Evolutionary conservation across 768 basidiomycete genomes (phyloP).

Genomic region (Daedaleopsis nitida): DNA sequence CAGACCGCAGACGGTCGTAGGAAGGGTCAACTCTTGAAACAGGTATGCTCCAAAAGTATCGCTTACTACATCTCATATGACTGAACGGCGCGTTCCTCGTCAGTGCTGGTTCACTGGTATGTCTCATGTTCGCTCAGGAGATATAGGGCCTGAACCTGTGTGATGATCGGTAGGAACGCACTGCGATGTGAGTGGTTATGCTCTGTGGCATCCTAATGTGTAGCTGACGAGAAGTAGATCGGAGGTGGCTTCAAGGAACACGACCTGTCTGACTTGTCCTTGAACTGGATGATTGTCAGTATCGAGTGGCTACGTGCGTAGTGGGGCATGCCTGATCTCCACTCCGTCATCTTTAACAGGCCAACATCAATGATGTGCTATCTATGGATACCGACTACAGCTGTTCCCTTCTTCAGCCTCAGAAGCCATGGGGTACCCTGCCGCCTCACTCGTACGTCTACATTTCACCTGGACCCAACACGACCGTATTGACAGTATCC

Average conservation of each 20-base stretch:
- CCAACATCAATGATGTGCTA: conserved; percentile 56
- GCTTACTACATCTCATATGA: not conserved
- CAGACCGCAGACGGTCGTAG: conserved; percentile 52
- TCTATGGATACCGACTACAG: conserved; percentile 60
- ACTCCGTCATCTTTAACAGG: conserved; percentile 35
- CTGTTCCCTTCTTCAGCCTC: conserved; percentile 49
- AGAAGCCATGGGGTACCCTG: conserved; percentile 61
- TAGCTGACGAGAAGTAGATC: conserved; percentile 42
- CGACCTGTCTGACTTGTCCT: conserved; percentile 65
- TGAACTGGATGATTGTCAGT: conserved; percentile 67
- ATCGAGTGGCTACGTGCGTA: no score
- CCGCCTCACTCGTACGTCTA: conserved; percentile 60
- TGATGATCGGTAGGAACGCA: conserved; percentile 25
- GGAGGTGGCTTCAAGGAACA: conserved; percentile 72
- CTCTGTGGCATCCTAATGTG: no score
- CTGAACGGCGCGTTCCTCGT: not conserved
- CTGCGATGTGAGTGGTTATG: conserved; percentile 29
- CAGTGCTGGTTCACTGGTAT: conserved; percentile 76
- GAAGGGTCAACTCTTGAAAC: conserved; percentile 62
- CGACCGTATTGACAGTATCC: not conserved
- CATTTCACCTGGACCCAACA: not conserved
- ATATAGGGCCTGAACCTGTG: not conserved
- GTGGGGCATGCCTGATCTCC: no score
- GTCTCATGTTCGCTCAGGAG: conserved; percentile 12
- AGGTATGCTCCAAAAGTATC: conserved; percentile 39